Evolutionary conservation across 2,329 filamentous ascomycete genomes (phyloP), one percentile per base, ranked within the genome.

Genomic region (Nemania serpens): DNA sequence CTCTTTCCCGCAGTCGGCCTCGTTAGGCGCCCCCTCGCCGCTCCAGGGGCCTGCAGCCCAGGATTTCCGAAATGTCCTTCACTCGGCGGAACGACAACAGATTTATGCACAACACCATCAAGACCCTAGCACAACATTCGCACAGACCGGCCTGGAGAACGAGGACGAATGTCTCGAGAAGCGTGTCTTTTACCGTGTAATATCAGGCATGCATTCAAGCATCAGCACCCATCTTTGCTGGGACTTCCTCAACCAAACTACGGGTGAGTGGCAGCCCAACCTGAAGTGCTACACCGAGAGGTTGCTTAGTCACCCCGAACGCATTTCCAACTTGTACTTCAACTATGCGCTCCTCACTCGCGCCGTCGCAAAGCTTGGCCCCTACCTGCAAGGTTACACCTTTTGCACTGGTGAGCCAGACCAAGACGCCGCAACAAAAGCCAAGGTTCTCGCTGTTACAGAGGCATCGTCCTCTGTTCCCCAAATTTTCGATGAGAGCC

Each of bases 161-260:
- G 93, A 97, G 68, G 93, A 97, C 68, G 91, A 97, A 73, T 99
- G 95, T 71, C 79, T 99, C 22, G 95, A 99, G 81, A 98, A 99
- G 83, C 90, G 95, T n/a, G 95, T 98, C 39, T 99, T 99, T 75
- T 95, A 98, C 78, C 86, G 93, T 6, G 88, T 99, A 65, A 87
- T 99, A 64, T 97, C 93, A 53, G 95, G 95, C 45, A 97, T 99
- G 95, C 95, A 99, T 76, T 92, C 95, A 15, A 97, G 93, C 66
- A 99, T 99, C 75, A 97, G 92, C 66, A 91, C 93, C 0, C 95
- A 99, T 76, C 81, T 99, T 43, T 99, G 95, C 83, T 95, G 91
- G 88, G 91, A 98, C 71, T 97, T 95, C 71, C 81, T 98, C 65
- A 97, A 99, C 77, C 93, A 97, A 78, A 93, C 90, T 1, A 97